phyloP scores from a whole-genome alignment of 805 yeast genomes.

The Wickerhamomyces bisporus region DNA sequence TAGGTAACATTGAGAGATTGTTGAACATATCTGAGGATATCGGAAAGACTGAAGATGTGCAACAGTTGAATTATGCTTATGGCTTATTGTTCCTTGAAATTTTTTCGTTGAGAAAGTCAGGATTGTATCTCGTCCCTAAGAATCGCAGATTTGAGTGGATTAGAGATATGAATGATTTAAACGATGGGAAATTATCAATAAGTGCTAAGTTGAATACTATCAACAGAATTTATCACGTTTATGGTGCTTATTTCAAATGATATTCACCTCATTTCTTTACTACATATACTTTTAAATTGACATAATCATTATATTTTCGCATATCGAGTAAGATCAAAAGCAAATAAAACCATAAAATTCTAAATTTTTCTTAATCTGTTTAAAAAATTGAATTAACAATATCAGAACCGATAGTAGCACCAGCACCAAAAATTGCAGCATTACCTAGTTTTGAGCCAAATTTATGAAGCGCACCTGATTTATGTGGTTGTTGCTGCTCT shows the following conservation, averaged over 20 bases:
- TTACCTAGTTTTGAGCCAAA: constrained; percentile 81
- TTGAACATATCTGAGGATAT: constrained; percentile 28
- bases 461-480: constrained; percentile 39
- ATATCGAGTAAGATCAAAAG: too few relatives aligned
- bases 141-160: constrained; percentile 49
- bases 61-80: constrained; percentile 35
- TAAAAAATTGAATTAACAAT: constrained; percentile 68
- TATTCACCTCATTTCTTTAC: too few relatives aligned
- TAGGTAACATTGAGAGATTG: constrained; percentile 58
- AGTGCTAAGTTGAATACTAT: constrained; percentile 42
- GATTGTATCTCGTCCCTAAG: constrained; percentile 45
- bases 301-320: too few relatives aligned
- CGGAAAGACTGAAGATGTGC: constrained; percentile 14
- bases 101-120: constrained; percentile 47
- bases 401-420: constrained; percentile 88
- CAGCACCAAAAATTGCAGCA: constrained; percentile 95
- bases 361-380: too few relatives aligned
- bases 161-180: constrained; percentile 58
- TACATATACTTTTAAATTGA: too few relatives aligned
- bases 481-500: constrained; percentile 28
- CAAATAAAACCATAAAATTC: too few relatives aligned
- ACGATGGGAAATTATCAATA: constrained; percentile 33
- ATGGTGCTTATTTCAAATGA: constrained; percentile 31
- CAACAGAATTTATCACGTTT: constrained; percentile 57
- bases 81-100: constrained; percentile 69